Conservation (phyloP, 345 rosid species). For the Rhizophora apiculata region DNA sequence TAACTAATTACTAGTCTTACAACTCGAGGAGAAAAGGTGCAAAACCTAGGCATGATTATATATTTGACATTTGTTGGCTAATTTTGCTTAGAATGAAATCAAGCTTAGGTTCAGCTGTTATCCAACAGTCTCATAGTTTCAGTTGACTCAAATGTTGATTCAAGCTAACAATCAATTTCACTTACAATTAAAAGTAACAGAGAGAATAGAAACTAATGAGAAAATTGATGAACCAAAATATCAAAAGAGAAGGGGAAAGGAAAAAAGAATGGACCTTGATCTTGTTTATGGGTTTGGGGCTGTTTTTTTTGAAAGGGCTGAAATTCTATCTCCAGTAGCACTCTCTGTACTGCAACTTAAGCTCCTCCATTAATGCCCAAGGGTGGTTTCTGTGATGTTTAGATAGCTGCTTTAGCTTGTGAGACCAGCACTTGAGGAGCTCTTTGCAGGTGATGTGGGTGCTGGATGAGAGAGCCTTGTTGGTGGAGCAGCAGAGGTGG, state of each 20-base stretch:
- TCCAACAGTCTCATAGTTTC: too few relatives aligned
- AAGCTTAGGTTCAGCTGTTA: too few relatives aligned
- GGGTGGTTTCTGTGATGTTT: conserved; percentile 39
- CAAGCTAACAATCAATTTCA: too few relatives aligned
- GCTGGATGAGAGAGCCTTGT: conserved; percentile 5
- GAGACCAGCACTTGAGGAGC: conserved; percentile 33
- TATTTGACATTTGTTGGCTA: too few relatives aligned
- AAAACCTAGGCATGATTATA: too few relatives aligned
- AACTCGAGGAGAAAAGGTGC: too few relatives aligned
- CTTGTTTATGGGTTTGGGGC: not conserved
- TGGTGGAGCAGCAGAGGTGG: not conserved
- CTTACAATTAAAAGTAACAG: too few relatives aligned
- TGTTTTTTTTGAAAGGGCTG: conserved; percentile 47
- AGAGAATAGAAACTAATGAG: too few relatives aligned
- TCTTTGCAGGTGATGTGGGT: conserved; percentile 30
- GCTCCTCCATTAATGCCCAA: conserved; percentile 64
- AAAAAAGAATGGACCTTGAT: not conserved
- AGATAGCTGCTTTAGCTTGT: conserved; percentile 26
- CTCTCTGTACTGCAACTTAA: conserved; percentile 47
- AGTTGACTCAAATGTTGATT: not conserved
- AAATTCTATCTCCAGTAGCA: conserved; percentile 56
- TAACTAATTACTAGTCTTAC: too few relatives aligned
- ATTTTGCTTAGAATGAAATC: too few relatives aligned
- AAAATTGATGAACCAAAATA: conserved; percentile 3
- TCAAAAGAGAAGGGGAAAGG: not conserved